These are phyloP conservation scores for Ceratopteris richardii DNA, from an alignment of 75 land plant species.

Conservation along the genomic window DNA sequence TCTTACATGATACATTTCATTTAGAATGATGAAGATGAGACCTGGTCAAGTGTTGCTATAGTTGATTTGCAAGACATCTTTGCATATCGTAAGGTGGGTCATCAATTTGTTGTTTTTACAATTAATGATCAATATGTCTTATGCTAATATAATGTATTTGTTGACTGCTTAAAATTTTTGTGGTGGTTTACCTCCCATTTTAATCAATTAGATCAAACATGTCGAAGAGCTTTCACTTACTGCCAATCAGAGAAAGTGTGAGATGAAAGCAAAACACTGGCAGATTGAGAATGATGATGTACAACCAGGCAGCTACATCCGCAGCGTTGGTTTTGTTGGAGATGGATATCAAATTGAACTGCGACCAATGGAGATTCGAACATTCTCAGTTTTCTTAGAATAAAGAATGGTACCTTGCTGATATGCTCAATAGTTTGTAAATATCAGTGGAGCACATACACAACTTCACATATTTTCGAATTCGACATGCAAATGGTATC, in stretches of 20 bases:
- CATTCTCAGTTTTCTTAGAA: constrained; percentile 16
- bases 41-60: constrained; percentile 16
- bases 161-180: background rate
- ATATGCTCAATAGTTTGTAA: too few relatives aligned
- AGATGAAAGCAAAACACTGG: constrained; percentile 36
- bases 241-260: constrained; percentile 30
- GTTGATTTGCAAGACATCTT: constrained; percentile 26
- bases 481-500: too few relatives aligned
- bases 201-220: constrained; percentile 17
- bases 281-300: constrained; percentile 15
- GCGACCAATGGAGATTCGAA: constrained; percentile 27
- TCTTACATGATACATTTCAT: too few relatives aligned
- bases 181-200: too few relatives aligned
- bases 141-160: constrained; percentile 8
- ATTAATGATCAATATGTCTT: background rate
- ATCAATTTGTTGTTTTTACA: too few relatives aligned
- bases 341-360: constrained; percentile 10
- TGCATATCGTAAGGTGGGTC: constrained; percentile 11
- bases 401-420: too few relatives aligned
- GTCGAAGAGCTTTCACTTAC: constrained; percentile 32
- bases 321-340: background rate
- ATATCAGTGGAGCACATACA: too few relatives aligned
- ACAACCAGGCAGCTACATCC: background rate
- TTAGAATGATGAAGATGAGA: constrained; percentile 25
- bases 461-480: too few relatives aligned